These are phyloP conservation scores for Scedosporium minutisporum DNA, from an alignment of 2,329 filamentous ascomycete genomes.

Conservation along the genomic window DNA sequence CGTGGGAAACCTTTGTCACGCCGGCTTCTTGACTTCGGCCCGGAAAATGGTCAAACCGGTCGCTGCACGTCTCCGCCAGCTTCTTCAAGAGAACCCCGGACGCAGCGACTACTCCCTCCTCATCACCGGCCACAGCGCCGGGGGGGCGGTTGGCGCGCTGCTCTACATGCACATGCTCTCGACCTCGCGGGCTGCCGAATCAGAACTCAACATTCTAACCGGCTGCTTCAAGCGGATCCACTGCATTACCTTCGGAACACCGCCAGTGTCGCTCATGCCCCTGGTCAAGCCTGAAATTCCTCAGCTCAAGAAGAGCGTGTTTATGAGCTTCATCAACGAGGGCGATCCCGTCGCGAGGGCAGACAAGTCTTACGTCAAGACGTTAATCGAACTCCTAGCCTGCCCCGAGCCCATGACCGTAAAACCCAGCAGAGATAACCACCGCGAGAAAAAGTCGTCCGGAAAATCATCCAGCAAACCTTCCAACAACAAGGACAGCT, in stretches of 20 bases:
- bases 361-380: slow-evolving; percentile 66
- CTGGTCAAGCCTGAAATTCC: slow-evolving; percentile 46
- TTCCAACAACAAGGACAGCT: slow-evolving; percentile 8
- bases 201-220: slow-evolving; percentile 59
- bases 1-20: slow-evolving; percentile 64
- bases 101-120: slow-evolving; percentile 60
- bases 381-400: slow-evolving; percentile 61
- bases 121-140: slow-evolving; percentile 79
- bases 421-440: slow-evolving; percentile 5
- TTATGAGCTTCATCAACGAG: slow-evolving; percentile 75
- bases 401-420: slow-evolving; percentile 39
- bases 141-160: slow-evolving; percentile 71
- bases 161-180: slow-evolving; percentile 76
- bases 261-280: slow-evolving; percentile 64
- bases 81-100: slow-evolving; percentile 62
- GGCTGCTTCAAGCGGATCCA: slow-evolving; percentile 65
- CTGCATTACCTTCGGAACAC: slow-evolving; percentile 78
- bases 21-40: slow-evolving; percentile 70
- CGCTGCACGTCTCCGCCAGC: slow-evolving; percentile 55
- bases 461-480: slow-evolving; percentile 4
- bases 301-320: slow-evolving; percentile 55
- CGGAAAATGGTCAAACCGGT: slow-evolving; percentile 66
- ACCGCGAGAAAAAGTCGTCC: not conserved
- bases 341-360: slow-evolving; percentile 73
- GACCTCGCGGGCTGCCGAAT: slow-evolving; percentile 40